Evolutionary conservation across 495 filamentous ascomycete species (phyloP), one percentile per base, ranked within the genome.

Genomic region (Parathielavia appendiculata): DNA sequence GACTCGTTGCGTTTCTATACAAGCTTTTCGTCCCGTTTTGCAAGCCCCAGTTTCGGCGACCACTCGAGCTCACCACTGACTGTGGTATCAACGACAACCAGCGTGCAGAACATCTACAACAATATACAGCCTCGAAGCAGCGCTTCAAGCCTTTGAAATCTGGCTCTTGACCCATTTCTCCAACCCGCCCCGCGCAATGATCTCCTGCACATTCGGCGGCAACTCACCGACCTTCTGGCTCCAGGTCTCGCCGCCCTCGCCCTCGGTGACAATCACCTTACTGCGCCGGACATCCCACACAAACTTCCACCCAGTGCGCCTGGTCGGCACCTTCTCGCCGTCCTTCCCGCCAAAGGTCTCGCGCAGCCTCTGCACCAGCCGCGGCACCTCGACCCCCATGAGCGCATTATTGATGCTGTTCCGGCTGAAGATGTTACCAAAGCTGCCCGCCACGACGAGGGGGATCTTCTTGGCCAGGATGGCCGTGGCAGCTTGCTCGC

Each of bases 331-430:
- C 69, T 84, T 88, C 38, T 81, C 75, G 16, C 69, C 57, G 1
- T 63, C 67, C 10, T 63, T 67, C 61, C 60, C 65, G 45, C 58
- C 61, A 65, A 88, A 95, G 0, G 75, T 76, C 57, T 86, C 83
- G 6, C 92, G 76, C 11, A 96, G 75, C 20, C 89, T 75, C 59
- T 81, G 63, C 6, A 95, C 77, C 1, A 97, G 76, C 9, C 78
- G 76, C 0, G 92, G 91, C 1, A 93, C 79, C 69, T 96, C 91
- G 10, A 96, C 74, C 1, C 87, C 83, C 81, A 95, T 84, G 13
- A 97, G 74, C 0, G 88, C 91, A 59, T 96, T 97, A 72, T 97
- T 96, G 75, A 97, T 92, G 63, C 84, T 86, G 73, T 96, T 96
- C 8, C 92, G 76, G 59, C 76, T 78, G 69, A 96, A 96, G 61